Base-by-base conservation (phyloP, 768 basidiomycete genomes). In the Flagelloscypha sp. region DNA sequence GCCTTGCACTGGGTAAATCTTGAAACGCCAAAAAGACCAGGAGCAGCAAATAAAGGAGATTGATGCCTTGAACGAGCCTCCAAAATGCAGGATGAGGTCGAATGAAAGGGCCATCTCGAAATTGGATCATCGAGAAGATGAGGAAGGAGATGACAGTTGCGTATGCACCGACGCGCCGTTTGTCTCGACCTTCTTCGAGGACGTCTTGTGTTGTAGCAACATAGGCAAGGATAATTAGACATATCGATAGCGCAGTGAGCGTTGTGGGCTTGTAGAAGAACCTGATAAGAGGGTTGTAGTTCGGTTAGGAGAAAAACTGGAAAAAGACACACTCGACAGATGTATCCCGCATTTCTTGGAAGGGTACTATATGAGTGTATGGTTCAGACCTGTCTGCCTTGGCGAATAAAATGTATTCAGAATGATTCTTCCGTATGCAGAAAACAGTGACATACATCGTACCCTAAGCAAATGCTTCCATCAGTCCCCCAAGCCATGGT, bases 251-350 rank as follows among this genome's bases (percentile, higher is more conserved):
- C 18, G 81, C 76, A 8, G 84, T 79, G 35, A 90, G 62, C 1
- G 87, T 90, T 23, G 85, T 62, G 3, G 86, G 87, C 39, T 81
- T 85, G 62, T 84, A 90, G 55, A 90, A 84, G 61, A 89, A 90
- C 48, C 85, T 88, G 33, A n/a, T 24, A 22, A 41, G 24, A 38
- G 9, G 17, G 37, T 33, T 28, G 38, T 39, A 18, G 30, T 12
- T 24, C 30, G 42, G 35, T 33, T 35, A 20, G 36, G n/a, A 36
- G 30, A 45, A 34, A 24, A 33, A 36, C 22, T 15, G 8, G 9
- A 20, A 11, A 27, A 35, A 33, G 19, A 64, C 79, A 47, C 48
- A 86, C 85, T 88, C 87, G 43, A 89, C 70, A 44, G 76, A 84
- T 16, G 86, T 84, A 52, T 89, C 86, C 52, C 77, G 70, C 49